Percentiles rank a stretch among this genome's conserved stretches.
Conservation (phyloP, 2,329 filamentous ascomycete species). For the Trematosphaeria pertusa region DNA sequence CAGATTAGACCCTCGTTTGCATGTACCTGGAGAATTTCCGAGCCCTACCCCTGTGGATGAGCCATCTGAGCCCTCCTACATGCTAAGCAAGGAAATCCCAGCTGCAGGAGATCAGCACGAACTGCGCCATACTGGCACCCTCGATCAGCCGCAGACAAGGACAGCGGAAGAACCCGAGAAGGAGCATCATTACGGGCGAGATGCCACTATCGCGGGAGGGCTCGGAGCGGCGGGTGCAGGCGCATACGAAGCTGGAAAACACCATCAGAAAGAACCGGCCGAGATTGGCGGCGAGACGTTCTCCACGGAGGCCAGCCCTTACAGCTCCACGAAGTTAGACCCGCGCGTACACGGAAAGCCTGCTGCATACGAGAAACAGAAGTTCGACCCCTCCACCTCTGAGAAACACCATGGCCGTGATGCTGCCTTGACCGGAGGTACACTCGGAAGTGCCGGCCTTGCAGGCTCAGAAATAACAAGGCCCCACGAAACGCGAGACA, state of each 20-base stretch:
- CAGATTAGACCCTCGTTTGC: constrained; percentile 32
- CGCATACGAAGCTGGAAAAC: constrained; percentile 26
- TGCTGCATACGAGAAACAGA: constrained; percentile 24
- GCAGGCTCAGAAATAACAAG: neutral
- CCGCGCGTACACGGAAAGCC: constrained; percentile 32
- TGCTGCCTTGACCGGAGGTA: constrained; percentile 15
- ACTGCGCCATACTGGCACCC: constrained; percentile 31
- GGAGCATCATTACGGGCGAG: constrained; percentile 33
- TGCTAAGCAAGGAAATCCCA: constrained; percentile 8
- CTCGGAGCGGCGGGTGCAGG: constrained; percentile 32
- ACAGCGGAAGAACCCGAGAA: constrained; percentile 3
- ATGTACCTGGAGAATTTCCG: constrained; percentile 44
- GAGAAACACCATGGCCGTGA: constrained; percentile 10
- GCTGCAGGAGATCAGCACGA: constrained; percentile 18
- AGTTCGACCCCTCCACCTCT: constrained; percentile 25
- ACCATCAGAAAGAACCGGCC: constrained; percentile 11
- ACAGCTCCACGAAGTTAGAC: constrained; percentile 34
- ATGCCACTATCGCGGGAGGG: constrained; percentile 36
- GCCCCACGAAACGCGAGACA: neutral
- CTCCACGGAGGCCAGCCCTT: constrained; percentile 29
- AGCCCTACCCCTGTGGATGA: constrained; percentile 39
- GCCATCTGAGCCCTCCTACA: constrained; percentile 25
- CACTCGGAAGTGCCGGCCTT: constrained; percentile 10
- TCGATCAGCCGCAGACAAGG: constrained; percentile 25
- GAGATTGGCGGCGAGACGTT: constrained; percentile 13